These are phyloP conservation scores for Teunomyces panamensis DNA, from an alignment of 805 yeast species.

Conservation along the genomic window DNA sequence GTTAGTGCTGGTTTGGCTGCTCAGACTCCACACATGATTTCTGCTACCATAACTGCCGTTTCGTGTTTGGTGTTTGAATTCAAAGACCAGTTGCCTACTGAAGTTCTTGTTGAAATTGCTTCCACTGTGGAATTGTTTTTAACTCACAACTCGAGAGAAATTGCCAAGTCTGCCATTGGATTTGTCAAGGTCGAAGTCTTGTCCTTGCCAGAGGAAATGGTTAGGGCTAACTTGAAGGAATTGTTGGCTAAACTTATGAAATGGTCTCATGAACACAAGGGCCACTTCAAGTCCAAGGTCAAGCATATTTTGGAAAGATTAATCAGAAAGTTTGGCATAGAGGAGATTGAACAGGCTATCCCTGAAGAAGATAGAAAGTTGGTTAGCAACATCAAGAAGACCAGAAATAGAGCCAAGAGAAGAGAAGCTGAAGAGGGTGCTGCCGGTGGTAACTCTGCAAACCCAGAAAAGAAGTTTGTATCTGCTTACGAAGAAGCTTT, in stretches of 20 bases:
- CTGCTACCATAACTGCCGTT: constrained; percentile 87
- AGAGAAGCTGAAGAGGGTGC: constrained; percentile 49
- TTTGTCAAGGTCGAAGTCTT: constrained; percentile 87
- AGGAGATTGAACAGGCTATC: constrained; percentile 72
- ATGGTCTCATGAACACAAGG: constrained; percentile 96
- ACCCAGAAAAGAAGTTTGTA: constrained; percentile 51
- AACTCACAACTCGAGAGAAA: constrained; percentile 88
- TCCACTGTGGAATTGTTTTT: constrained; percentile 86
- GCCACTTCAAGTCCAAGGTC: constrained; percentile 89
- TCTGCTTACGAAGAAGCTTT: constrained; percentile 93
- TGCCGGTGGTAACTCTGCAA: constrained; percentile 13
- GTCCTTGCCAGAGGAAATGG: constrained; percentile 74
- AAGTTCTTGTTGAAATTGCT: constrained; percentile 67
- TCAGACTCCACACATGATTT: constrained; percentile 89
- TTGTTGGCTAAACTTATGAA: constrained; percentile 72
- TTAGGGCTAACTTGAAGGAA: constrained; percentile 62
- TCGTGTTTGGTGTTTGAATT: constrained; percentile 87
- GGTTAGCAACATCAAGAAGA: constrained; percentile 79
- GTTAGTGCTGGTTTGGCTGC: constrained; percentile 96
- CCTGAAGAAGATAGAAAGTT: constrained; percentile 89
- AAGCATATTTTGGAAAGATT: constrained; percentile 91
- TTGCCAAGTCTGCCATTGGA: constrained; percentile 91
- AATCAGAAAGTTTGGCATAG: constrained; percentile 87
- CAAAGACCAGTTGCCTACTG: constrained; percentile 58
- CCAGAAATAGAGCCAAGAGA: constrained; percentile 80